A percentile compares a stretch with the other conserved stretches of the same genome.
Evolutionary conservation across 2,329 filamentous ascomycete species (phyloP).

Genomic region (Aspergillus jensenii): DNA sequence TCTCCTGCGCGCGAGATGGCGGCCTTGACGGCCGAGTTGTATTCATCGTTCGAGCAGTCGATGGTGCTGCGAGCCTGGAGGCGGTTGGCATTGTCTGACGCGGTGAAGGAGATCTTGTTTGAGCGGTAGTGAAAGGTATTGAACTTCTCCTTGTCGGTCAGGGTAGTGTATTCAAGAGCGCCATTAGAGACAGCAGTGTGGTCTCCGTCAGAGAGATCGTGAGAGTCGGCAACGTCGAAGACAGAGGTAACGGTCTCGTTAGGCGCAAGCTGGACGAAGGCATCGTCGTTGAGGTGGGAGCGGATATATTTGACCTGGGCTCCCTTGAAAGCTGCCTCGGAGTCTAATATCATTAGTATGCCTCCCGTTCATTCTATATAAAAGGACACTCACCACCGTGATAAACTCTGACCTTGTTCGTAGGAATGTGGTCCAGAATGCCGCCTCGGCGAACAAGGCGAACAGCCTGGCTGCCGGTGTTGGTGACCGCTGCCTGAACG

Average conservation of each 20-base stretch:
- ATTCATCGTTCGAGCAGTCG: too few species aligned
- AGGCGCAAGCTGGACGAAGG: conserved; percentile 10
- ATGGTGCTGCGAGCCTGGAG: too few species aligned
- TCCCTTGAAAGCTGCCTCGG: conserved; percentile 9
- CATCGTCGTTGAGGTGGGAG: conserved; percentile 8
- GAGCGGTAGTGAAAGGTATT: too few species aligned
- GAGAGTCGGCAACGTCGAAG: conserved; percentile 12
- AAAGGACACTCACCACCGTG: conserved; percentile 2
- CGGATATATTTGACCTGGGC: not conserved
- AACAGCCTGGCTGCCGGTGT: conserved; percentile 5
- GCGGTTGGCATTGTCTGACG: too few species aligned
- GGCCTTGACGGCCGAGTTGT: too few species aligned
- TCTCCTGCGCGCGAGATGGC: too few species aligned
- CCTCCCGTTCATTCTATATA: not conserved
- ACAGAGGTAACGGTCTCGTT: conserved; percentile 13
- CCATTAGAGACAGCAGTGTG: too few species aligned
- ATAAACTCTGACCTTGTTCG: conserved; percentile 11
- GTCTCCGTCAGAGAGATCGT: conserved; percentile 4
- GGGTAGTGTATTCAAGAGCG: too few species aligned
- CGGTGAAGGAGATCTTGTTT: too few species aligned
- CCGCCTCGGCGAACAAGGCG: conserved; percentile 13
- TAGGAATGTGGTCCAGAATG: conserved; percentile 12
- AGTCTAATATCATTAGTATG: not conserved
- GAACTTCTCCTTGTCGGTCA: too few species aligned
- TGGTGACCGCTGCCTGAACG: conserved; percentile 11